Evolutionary conservation across 1,284 basidiomycete species (phyloP).

Genomic region (Leccinum solheimii): DNA sequence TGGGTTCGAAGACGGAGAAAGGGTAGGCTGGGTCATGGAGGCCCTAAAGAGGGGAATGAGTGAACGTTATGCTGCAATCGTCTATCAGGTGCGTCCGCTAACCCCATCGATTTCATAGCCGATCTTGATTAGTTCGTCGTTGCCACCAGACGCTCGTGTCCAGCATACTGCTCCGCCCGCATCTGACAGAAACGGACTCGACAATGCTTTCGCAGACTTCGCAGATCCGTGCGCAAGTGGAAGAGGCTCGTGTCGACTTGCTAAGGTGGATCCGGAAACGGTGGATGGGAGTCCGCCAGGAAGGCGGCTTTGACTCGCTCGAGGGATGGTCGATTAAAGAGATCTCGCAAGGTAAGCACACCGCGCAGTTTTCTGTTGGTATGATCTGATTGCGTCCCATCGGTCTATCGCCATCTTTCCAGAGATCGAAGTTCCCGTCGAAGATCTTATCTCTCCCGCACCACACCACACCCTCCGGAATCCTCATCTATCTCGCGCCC

Average conservation of each 20-base stretch:
- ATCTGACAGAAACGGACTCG: constrained; percentile 56
- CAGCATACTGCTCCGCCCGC: constrained; percentile 67
- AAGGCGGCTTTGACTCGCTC: constrained; percentile 78
- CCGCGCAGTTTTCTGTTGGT: neutral
- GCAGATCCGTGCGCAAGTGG: constrained; percentile 65
- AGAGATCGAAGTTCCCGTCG: constrained; percentile 80
- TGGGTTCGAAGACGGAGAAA: constrained; percentile 72
- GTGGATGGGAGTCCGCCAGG: constrained; percentile 77
- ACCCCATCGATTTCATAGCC: neutral
- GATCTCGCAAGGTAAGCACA: constrained; percentile 70
- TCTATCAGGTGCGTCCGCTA: constrained; percentile 66
- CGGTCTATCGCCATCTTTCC: neutral
- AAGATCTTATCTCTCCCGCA: constrained; percentile 62
- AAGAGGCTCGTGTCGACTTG: constrained; percentile 69
- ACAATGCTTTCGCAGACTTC: constrained; percentile 68
- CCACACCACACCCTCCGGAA: constrained; percentile 28
- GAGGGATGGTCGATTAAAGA: constrained; percentile 89
- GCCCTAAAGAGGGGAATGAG: constrained; percentile 58
- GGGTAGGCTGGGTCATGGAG: constrained; percentile 70
- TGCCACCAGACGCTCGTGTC: constrained; percentile 65
- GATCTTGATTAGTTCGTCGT: neutral
- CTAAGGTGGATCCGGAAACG: constrained; percentile 63
- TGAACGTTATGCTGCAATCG: constrained; percentile 59
- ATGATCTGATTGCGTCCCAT: neutral
- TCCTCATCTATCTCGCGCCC: constrained; percentile 34